These are phyloP conservation scores for Herpetospermum pedunculosum DNA, from an alignment of 306 rosid genomes.

Conservation along the genomic window DNA sequence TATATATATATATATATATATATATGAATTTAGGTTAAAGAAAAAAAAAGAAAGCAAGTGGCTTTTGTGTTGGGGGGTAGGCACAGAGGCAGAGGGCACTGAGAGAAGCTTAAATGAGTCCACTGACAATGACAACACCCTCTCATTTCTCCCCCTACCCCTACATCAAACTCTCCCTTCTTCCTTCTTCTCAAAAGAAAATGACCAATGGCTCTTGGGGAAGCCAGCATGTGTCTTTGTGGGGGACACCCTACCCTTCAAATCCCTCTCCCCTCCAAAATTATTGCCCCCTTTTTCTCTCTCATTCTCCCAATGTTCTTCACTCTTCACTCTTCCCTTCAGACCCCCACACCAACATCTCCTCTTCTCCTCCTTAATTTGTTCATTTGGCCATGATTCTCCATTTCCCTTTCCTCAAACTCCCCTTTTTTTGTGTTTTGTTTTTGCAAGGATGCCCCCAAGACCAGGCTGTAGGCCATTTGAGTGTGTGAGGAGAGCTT, in stretches of 20 bases:
- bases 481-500: constrained; percentile 68
- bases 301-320: not conserved
- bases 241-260: constrained; percentile 45
- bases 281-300: constrained; percentile 23
- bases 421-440: no score
- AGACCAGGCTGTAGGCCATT: constrained; percentile 57
- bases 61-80: not conserved
- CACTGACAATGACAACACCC: constrained; percentile 41
- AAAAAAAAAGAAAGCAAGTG: not conserved
- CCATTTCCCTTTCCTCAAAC: not conserved
- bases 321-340: no score
- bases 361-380: not conserved
- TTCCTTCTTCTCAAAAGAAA: constrained; percentile 16
- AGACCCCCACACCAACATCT: not conserved
- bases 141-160: constrained; percentile 11
- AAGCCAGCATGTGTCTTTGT: constrained; percentile 62
- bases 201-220: constrained; percentile 53
- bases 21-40: no score
- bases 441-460: constrained; percentile 34
- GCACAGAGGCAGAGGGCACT: not conserved
- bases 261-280: constrained; percentile 14
- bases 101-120: not conserved
- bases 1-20: no score
- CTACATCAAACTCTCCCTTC: constrained; percentile 9
- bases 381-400: not conserved